Conservation (phyloP, 139 green algal species). For the Chlorella sorokiniana region DNA sequence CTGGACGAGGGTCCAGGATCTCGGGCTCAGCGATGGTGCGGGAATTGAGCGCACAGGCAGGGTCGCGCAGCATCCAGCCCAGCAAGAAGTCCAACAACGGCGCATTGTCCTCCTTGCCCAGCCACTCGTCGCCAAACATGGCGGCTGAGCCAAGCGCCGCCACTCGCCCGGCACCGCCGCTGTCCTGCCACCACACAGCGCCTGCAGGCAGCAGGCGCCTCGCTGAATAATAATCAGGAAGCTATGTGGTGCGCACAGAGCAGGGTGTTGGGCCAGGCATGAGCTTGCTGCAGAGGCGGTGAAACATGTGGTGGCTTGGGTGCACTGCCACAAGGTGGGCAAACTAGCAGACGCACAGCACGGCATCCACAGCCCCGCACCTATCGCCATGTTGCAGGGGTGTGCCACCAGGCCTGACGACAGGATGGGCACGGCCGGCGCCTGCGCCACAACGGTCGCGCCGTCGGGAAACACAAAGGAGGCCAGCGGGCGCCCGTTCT, state of each 20-base stretch:
- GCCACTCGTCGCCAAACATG: constrained; percentile 86
- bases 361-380: constrained; percentile 22
- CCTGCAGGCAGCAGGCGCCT: constrained; percentile 21
- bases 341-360: no score
- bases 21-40: constrained; percentile 77
- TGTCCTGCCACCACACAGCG: constrained; percentile 64
- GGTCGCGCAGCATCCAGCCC: constrained; percentile 66
- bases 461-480: constrained; percentile 80
- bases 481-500: constrained; percentile 5
- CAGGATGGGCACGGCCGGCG: constrained; percentile 76
- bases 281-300: not conserved
- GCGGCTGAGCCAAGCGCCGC: constrained; percentile 69
- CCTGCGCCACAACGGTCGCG: constrained; percentile 71
- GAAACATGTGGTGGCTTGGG: not conserved
- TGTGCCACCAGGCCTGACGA: constrained; percentile 79
- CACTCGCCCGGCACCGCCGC: constrained; percentile 57
- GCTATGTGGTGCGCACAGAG: no score
- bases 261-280: no score
- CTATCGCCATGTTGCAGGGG: constrained; percentile 74
- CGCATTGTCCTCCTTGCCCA: constrained; percentile 87
- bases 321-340: no score
- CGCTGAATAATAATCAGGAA: no score
- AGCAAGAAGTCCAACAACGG: constrained; percentile 83
- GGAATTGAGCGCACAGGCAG: constrained; percentile 9
- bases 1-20: constrained; percentile 66